Base-by-base conservation (phyloP, 1,284 basidiomycete species). In the Exobasidium rhododendri region DNA sequence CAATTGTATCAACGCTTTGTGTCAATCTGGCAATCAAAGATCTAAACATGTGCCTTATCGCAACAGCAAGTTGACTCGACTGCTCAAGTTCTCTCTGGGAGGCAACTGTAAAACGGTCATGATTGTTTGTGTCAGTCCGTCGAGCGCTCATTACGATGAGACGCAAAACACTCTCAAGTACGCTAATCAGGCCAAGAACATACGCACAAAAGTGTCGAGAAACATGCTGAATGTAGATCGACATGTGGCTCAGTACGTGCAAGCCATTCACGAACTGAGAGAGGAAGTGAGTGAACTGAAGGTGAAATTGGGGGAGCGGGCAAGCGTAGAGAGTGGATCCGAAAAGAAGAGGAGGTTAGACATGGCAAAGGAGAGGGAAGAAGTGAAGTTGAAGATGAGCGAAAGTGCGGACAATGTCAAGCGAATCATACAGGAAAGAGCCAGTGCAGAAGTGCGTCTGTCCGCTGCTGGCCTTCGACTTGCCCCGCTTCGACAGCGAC, bases 241-340 rank as follows among this genome's bases (percentile, higher is more conserved):
- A 4, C 77, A 79, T 59, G 77, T 79, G 0, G 76, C 73, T 0
- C 76, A 80, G 63, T 81, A 81, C 65, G 90, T 97, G 32, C 89
- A 93, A 80, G 91, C 91, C 58, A 97, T 97, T 74, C 91, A 91
- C 78, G 83, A 90, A 61, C 87, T 93, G 67, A 91, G 92, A 74
- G 80, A 84, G 50, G 89, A 93, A 80, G 87, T 92, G 60, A 85
- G 87, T 28, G 90, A 94, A 71, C 86, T 97, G 67, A 93, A 94
- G 80, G 86, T 85, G 35, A 90, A 89, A 81, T 83, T 96, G 52
- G 85, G 87, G 3, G 89, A 86, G 28, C 14, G 35, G 31, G 74
- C 70, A 14, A 77, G 78, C 47, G 61, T 80, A 57, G 75, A 79
- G 57, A 74, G 74, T 30, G 76, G 74, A 4, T 68, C 67, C 4